These are phyloP conservation scores for Suillus hirtellus DNA, from an alignment of 768 basidiomycete genomes.

Conservation along the genomic window DNA sequence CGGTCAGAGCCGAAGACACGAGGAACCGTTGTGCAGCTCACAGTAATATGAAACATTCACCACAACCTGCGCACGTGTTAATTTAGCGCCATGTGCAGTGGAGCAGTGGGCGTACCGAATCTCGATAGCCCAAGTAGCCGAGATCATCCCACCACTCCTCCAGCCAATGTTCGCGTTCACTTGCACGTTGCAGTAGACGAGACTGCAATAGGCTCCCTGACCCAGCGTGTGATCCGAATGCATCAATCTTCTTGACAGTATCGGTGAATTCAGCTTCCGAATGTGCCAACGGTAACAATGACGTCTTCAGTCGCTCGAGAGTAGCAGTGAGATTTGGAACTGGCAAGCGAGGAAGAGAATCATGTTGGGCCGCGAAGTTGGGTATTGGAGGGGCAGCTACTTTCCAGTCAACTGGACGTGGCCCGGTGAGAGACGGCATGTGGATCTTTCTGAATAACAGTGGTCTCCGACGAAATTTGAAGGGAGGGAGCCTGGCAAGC, in stretches of 20 bases:
- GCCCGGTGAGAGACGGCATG: constrained; percentile 20
- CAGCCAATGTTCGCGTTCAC: constrained; percentile 74
- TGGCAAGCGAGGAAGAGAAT: constrained; percentile 66
- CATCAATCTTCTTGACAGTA: constrained; percentile 63
- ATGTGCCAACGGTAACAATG: constrained; percentile 73
- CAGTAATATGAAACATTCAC: constrained; percentile 96
- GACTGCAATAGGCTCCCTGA: constrained; percentile 60
- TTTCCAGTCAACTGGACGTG: constrained; percentile 69
- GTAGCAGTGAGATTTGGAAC: constrained; percentile 71
- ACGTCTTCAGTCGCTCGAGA: constrained; percentile 65
- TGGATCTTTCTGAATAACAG: not conserved
- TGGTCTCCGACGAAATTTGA: no score
- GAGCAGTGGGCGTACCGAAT: constrained; percentile 55
- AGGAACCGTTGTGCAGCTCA: constrained; percentile 32
- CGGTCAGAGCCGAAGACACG: constrained; percentile 13
- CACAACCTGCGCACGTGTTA: constrained; percentile 54
- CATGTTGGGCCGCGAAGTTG: constrained; percentile 66
- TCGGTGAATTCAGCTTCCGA: constrained; percentile 56
- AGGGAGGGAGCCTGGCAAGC: not conserved
- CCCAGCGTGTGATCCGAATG: constrained; percentile 48
- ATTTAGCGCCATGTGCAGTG: constrained; percentile 9
- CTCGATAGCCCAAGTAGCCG: constrained; percentile 83
- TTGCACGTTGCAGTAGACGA: constrained; percentile 55
- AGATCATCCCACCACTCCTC: constrained; percentile 94
- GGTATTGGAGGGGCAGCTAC: constrained; percentile 58